phyloP scores from a whole-genome alignment of 1,284 basidiomycete species.

The Pulveroboletus sp. region DNA sequence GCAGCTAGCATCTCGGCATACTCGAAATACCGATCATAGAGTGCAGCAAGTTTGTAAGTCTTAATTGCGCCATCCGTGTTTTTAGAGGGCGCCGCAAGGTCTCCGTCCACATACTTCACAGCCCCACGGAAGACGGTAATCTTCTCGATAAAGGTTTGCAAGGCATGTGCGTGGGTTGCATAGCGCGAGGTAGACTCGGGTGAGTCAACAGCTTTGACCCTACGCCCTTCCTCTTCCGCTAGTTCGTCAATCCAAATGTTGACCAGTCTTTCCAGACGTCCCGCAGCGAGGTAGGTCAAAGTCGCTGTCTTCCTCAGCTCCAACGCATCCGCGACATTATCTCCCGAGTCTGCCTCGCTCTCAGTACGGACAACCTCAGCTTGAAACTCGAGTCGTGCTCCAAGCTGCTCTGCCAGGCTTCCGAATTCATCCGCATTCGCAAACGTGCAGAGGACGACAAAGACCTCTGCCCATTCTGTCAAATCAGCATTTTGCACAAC shows the following conservation, averaged over 20 bases:
- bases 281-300: slow-evolving; percentile 89
- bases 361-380: slow-evolving; percentile 29
- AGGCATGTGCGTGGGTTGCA: slow-evolving; percentile 83
- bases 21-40: slow-evolving; percentile 95
- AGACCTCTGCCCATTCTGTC: slow-evolving; percentile 95
- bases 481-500: slow-evolving; percentile 86
- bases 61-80: slow-evolving; percentile 52
- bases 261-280: slow-evolving; percentile 85
- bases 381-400: slow-evolving; percentile 76
- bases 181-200: slow-evolving; percentile 59
- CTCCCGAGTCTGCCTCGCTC: slow-evolving; percentile 39
- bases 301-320: slow-evolving; percentile 87
- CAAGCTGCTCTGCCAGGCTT: slow-evolving; percentile 87
- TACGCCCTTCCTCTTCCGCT: slow-evolving; percentile 73
- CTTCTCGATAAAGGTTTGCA: slow-evolving; percentile 97
- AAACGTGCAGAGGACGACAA: slow-evolving; percentile 96
- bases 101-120: slow-evolving; percentile 83
- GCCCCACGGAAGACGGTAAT: slow-evolving; percentile 93
- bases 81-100: slow-evolving; percentile 48
- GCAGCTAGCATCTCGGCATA: slow-evolving; percentile 92
- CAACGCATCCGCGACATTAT: slow-evolving; percentile 46
- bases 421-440: slow-evolving; percentile 86
- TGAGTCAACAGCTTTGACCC: slow-evolving; percentile 18
- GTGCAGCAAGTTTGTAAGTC: slow-evolving; percentile 79
- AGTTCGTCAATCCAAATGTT: slow-evolving; percentile 94